These are phyloP conservation scores for Lasiosphaeriaceae sp. DNA, from an alignment of 495 filamentous ascomycete genomes.

Conservation along the genomic window DNA sequence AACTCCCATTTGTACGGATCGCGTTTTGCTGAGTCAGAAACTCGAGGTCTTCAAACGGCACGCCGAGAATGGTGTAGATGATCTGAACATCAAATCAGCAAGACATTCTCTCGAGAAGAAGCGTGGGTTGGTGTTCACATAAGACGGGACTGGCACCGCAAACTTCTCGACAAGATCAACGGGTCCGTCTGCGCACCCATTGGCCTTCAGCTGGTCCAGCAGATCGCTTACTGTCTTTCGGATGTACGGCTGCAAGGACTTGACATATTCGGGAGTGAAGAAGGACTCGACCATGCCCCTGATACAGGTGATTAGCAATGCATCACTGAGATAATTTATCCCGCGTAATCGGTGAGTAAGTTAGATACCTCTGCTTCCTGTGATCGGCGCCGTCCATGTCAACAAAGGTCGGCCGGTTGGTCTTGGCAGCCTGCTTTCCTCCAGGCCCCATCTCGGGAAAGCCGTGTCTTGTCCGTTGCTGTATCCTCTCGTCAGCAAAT, in stretches of 20 bases:
- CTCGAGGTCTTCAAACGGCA: slow-evolving; percentile 43
- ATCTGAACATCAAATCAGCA: slow-evolving; percentile 24
- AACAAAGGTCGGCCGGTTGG: slow-evolving; percentile 44
- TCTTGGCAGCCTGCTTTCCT: slow-evolving; percentile 39
- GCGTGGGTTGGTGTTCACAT: slow-evolving; percentile 20
- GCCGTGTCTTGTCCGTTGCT: slow-evolving; percentile 38
- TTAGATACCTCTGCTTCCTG: slow-evolving; percentile 28
- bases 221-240: slow-evolving; percentile 39
- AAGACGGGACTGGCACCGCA: slow-evolving; percentile 40
- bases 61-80: slow-evolving; percentile 46
- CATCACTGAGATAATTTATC: neutral
- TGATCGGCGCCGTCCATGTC: slow-evolving; percentile 47
- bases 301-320: neutral
- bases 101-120: neutral
- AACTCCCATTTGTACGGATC: slow-evolving; percentile 42
- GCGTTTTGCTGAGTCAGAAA: slow-evolving; percentile 39
- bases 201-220: slow-evolving; percentile 31
- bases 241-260: slow-evolving; percentile 38
- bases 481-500: neutral
- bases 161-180: slow-evolving; percentile 43
- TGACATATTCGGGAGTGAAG: slow-evolving; percentile 35
- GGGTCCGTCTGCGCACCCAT: slow-evolving; percentile 25
- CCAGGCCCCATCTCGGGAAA: slow-evolving; percentile 42
- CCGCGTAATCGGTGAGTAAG: too few relatives aligned
- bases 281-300: slow-evolving; percentile 41